Evolutionary conservation across 768 basidiomycete genomes (phyloP).

Genomic region (Naganishia vaughanmartiniae): DNA sequence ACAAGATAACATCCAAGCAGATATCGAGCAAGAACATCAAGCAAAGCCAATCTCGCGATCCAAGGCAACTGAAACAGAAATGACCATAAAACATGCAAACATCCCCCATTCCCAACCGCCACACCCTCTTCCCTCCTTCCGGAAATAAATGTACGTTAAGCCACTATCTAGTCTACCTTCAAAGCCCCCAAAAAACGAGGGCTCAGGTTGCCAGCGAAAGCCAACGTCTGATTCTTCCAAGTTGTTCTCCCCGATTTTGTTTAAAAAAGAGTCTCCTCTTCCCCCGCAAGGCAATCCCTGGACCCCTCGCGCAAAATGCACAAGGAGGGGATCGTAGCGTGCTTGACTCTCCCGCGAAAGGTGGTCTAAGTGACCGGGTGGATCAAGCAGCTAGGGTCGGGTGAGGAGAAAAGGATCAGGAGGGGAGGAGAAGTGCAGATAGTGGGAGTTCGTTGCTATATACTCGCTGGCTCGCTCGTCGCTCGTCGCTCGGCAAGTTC

Average conservation of each 20-base stretch:
- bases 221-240: slow-evolving; percentile 25
- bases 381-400: slow-evolving; percentile 11
- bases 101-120: background rate
- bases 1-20: no score
- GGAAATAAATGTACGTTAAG: slow-evolving; percentile 11
- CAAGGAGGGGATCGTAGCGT: slow-evolving; percentile 5
- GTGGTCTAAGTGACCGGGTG: background rate
- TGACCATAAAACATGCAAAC: background rate
- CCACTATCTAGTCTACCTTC: slow-evolving; percentile 26
- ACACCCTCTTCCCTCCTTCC: background rate
- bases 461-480: no score
- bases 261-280: no score
- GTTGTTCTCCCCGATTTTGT: slow-evolving; percentile 1
- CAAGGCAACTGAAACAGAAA: no score
- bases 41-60: no score
- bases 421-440: background rate
- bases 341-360: background rate
- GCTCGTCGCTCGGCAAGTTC: no score
- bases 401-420: slow-evolving; percentile 19
- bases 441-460: no score
- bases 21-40: no score
- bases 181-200: background rate
- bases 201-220: slow-evolving; percentile 28
- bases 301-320: background rate
- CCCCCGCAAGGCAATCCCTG: slow-evolving; percentile 2